Percentiles rank a stretch among this genome's conserved stretches.
Conservation (phyloP, 768 basidiomycete species). For the Boletus pseudopeckii region DNA sequence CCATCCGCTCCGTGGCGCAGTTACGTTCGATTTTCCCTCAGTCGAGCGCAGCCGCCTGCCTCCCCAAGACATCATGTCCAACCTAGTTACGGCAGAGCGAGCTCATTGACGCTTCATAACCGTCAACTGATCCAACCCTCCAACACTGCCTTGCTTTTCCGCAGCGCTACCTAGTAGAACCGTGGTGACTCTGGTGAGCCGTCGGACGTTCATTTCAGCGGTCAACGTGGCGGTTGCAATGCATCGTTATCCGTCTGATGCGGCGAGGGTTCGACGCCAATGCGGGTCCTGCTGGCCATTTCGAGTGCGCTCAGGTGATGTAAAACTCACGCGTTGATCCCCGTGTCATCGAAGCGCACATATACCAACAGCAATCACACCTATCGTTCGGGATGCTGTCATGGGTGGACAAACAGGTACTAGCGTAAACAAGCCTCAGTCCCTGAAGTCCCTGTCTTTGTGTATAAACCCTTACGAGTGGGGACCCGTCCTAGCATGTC, state of each 20-base stretch:
- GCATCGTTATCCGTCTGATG: slow-evolving; percentile 5
- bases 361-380: slow-evolving; percentile 8
- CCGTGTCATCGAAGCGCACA: slow-evolving; percentile 23
- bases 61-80: not conserved
- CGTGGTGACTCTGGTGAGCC: slow-evolving; percentile 2
- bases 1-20: not conserved
- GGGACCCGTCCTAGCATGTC: slow-evolving; percentile 1
- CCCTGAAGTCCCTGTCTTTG: slow-evolving; percentile 25
- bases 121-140: slow-evolving; percentile 4
- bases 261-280: not conserved
- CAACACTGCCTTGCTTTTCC: slow-evolving; percentile 15
- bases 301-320: slow-evolving; percentile 18
- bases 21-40: slow-evolving; percentile 2
- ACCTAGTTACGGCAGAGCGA: slow-evolving; percentile 1
- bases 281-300: slow-evolving; percentile 7
- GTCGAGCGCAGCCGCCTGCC: not conserved
- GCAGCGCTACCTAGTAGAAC: not conserved
- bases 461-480: slow-evolving; percentile 14
- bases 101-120: not conserved
- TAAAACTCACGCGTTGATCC: slow-evolving; percentile 23
- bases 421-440: slow-evolving; percentile 13
- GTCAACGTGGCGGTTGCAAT: slow-evolving; percentile 2
- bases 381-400: slow-evolving; percentile 29
- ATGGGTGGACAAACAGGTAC: slow-evolving; percentile 18
- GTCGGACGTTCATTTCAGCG: slow-evolving; percentile 4